Conservation (phyloP, 2,329 filamentous ascomycete genomes). For the Beauveria caledonica region DNA sequence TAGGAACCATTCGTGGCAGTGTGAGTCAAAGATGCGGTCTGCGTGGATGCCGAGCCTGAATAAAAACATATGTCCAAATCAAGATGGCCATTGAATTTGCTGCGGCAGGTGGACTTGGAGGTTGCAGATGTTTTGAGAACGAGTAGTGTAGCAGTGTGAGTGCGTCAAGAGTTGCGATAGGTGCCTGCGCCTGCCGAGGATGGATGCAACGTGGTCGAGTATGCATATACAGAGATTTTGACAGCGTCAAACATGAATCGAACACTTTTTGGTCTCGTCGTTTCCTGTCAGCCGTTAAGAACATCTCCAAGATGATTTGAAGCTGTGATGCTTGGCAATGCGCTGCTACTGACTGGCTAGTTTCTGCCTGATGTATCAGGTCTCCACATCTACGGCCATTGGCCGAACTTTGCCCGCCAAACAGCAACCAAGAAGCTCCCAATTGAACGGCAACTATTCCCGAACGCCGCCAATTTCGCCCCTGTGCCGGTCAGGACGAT, state of each 20-base stretch:
- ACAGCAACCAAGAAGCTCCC: slow-evolving; percentile 14
- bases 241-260: not conserved
- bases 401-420: slow-evolving; percentile 11
- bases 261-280: not conserved
- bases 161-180: not conserved
- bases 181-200: not conserved
- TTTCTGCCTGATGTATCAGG: slow-evolving; percentile 11
- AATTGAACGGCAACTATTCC: not conserved
- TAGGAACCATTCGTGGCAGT: not conserved
- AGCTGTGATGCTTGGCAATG: not conserved
- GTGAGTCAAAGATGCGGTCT: slow-evolving; percentile 2
- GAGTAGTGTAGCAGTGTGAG: not conserved
- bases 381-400: slow-evolving; percentile 1
- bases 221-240: not conserved
- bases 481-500: not conserved
- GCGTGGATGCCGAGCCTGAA: not conserved
- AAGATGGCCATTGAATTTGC: not conserved
- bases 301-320: not conserved
- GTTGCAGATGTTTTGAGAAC: not conserved
- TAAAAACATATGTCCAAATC: not conserved
- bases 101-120: not conserved
- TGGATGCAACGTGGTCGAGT: not conserved
- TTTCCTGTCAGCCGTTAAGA: not conserved
- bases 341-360: not conserved
- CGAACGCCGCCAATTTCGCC: not conserved